Percentiles rank a stretch among this genome's conserved stretches.
Evolutionary conservation across 2,329 filamentous ascomycete genomes (phyloP).

Genomic region (Ceratocystis diversiconidia): DNA sequence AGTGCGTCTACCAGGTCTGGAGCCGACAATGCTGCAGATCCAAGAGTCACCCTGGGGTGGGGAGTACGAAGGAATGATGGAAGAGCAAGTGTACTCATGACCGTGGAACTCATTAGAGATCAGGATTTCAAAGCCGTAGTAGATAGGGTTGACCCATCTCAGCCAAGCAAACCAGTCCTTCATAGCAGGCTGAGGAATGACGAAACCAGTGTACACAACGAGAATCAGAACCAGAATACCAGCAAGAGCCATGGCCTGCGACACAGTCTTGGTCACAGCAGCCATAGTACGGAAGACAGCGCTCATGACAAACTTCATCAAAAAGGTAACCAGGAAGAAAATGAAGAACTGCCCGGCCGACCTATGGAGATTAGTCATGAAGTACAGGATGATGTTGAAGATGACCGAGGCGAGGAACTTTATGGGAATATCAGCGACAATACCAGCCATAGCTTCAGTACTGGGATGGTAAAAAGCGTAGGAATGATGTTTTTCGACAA

Average conservation of each 20-base stretch:
- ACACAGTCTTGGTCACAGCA: conserved; percentile 51
- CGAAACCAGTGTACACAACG: conserved; percentile 47
- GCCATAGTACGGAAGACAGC: conserved; percentile 64
- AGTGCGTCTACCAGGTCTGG: conserved; percentile 36
- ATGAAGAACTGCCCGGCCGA: conserved; percentile 59
- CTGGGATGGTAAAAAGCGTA: conserved; percentile 39
- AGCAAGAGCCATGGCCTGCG: conserved; percentile 40
- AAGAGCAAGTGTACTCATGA: conserved; percentile 41
- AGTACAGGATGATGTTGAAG: conserved; percentile 47
- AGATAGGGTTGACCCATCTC: conserved; percentile 58
- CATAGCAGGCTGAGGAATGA: conserved; percentile 41
- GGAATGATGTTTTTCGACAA: conserved; percentile 35
- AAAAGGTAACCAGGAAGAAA: conserved; percentile 56
- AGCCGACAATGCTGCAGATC: conserved; percentile 40
- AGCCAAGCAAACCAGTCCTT: conserved; percentile 64
- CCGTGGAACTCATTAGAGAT: conserved; percentile 57
- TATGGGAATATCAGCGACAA: conserved; percentile 42
- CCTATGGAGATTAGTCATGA: conserved; percentile 38
- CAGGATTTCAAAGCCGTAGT: conserved; percentile 58
- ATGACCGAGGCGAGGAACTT: conserved; percentile 37
- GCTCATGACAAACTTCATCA: conserved; percentile 56
- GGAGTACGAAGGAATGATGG: conserved; percentile 34
- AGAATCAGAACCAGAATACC: conserved; percentile 44
- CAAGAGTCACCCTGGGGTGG: conserved; percentile 32
- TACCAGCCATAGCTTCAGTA: conserved; percentile 39